Evolutionary conservation across 1,139 yeast species (phyloP).

Genomic region (Saccharomycopsis hybrid): DNA sequence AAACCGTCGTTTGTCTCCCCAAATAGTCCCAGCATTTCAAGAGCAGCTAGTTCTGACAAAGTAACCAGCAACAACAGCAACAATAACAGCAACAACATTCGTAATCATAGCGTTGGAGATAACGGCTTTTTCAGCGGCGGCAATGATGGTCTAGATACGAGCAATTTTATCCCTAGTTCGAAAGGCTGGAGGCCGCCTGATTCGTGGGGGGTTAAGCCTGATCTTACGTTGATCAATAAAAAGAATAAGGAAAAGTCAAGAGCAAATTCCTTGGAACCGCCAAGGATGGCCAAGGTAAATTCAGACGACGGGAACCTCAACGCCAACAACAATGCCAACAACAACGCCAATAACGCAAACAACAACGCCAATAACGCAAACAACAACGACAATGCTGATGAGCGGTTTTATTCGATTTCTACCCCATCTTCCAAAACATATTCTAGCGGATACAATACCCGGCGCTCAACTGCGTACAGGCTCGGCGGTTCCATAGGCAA

Average conservation of each 20-base stretch:
- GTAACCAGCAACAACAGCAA: too few species aligned
- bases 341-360: too few species aligned
- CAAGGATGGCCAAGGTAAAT: constrained; percentile 25
- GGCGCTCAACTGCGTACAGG: too few species aligned
- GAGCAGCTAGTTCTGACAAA: too few species aligned
- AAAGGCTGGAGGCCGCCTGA: constrained; percentile 66
- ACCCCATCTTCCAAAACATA: not conserved
- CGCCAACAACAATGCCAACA: not conserved
- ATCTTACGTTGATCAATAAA: constrained; percentile 21
- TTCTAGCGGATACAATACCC: not conserved
- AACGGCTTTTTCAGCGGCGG: constrained; percentile 3
- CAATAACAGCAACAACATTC: too few species aligned
- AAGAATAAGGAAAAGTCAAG: constrained; percentile 16
- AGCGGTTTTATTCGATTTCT: constrained; percentile 5
- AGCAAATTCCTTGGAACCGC: constrained; percentile 21
- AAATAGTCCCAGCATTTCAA: too few species aligned
- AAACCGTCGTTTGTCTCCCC: too few species aligned
- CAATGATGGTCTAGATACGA: not conserved
- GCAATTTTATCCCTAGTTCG: constrained; percentile 8
- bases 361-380: too few species aligned
- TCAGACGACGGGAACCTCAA: constrained; percentile 22
- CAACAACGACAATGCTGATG: not conserved
- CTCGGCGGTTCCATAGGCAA: too few species aligned
- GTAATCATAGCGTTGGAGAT: constrained; percentile 11
- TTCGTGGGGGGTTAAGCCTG: constrained; percentile 67